Evolutionary conservation across 495 filamentous ascomycete species (phyloP).

Genomic region (Daldinia childiae): DNA sequence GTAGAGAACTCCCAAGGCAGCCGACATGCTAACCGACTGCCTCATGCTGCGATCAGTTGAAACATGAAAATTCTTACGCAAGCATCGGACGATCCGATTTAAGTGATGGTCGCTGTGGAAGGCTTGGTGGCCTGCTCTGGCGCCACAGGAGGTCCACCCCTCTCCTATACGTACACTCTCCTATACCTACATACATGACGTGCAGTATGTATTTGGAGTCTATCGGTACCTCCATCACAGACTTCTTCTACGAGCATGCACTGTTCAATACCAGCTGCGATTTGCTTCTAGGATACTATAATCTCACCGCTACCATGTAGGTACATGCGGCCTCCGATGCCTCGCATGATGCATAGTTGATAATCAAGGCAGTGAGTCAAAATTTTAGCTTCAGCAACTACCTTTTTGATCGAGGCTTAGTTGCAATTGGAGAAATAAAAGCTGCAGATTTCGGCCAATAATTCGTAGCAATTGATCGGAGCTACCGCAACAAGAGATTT

Average conservation of each 20-base stretch:
- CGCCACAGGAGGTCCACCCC: not conserved
- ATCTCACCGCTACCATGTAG: conserved; percentile 24
- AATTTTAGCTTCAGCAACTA: not conserved
- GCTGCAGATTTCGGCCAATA: not conserved
- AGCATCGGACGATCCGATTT: conserved; percentile 4
- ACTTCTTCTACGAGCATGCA: conserved; percentile 2
- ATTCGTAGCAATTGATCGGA: not conserved
- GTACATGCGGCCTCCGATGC: conserved; percentile 15
- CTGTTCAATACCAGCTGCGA: not conserved
- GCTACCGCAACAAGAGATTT: not conserved
- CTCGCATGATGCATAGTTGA: not conserved
- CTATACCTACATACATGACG: not conserved
- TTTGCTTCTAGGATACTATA: not conserved
- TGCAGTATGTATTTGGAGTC: not conserved
- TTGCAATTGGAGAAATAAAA: conserved; percentile 2
- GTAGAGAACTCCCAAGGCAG: not conserved
- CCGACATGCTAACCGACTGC: not conserved
- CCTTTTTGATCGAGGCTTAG: conserved; percentile 6
- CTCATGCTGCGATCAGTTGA: not conserved
- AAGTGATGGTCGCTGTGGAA: not conserved
- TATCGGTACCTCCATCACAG: conserved; percentile 1
- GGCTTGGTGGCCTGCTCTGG: conserved; percentile 5
- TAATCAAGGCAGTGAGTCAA: not conserved
- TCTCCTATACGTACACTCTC: not conserved
- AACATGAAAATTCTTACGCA: conserved; percentile 2